Evolutionary conservation across 768 basidiomycete genomes (phyloP).

Genomic region (Lactarius deliciosus): DNA sequence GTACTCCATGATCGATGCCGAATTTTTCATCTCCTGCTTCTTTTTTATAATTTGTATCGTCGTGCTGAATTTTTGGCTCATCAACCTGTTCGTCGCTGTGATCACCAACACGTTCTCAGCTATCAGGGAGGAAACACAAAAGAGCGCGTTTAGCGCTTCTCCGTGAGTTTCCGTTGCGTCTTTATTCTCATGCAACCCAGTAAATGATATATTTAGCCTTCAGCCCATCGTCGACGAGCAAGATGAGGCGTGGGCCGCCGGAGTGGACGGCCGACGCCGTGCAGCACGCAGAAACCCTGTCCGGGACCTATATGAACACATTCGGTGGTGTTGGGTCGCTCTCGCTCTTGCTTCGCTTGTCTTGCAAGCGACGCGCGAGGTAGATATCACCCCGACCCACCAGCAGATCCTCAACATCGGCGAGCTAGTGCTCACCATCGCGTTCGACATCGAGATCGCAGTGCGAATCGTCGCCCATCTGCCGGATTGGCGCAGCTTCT

Average conservation of each 20-base stretch:
- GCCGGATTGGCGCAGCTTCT: slow-evolving; percentile 83
- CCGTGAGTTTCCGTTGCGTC: slow-evolving; percentile 46
- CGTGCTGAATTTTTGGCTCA: slow-evolving; percentile 90
- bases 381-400: slow-evolving; percentile 49
- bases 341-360: slow-evolving; percentile 70
- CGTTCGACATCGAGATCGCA: slow-evolving; percentile 87
- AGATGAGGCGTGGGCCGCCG: slow-evolving; percentile 59
- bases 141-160: slow-evolving; percentile 88
- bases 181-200: not conserved
- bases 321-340: slow-evolving; percentile 71
- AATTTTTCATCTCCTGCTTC: slow-evolving; percentile 83
- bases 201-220: slow-evolving; percentile 35
- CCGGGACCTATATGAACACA: slow-evolving; percentile 56
- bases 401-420: slow-evolving; percentile 53
- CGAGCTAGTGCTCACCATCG: slow-evolving; percentile 75
- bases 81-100: slow-evolving; percentile 94
- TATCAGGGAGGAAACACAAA: slow-evolving; percentile 81
- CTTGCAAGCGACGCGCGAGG: slow-evolving; percentile 67
- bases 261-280: slow-evolving; percentile 44
- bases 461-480: slow-evolving; percentile 67
- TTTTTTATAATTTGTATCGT: slow-evolving; percentile 86
- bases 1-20: slow-evolving; percentile 87
- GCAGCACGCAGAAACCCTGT: slow-evolving; percentile 46
- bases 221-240: slow-evolving; percentile 49
- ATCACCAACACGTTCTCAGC: slow-evolving; percentile 91